Evolutionary conservation across 345 rosid species (phyloP).

Genomic region (Tarenaya hassleriana): DNA sequence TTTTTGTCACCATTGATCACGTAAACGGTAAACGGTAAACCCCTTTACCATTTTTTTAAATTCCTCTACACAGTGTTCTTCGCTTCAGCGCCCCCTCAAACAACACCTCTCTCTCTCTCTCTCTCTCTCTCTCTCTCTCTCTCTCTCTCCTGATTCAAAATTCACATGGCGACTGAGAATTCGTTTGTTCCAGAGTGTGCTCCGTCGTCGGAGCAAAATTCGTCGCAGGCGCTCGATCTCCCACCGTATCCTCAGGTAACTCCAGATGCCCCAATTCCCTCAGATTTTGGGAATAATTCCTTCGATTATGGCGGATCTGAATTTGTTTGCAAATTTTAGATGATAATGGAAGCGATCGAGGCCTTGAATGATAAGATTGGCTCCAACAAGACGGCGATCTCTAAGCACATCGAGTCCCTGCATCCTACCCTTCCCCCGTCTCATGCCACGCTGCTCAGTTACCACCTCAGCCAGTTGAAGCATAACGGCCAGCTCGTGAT

Average conservation of each 20-base stretch:
- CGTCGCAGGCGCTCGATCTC: constrained; percentile 17
- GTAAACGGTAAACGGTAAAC: constrained; percentile 1
- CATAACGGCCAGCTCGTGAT: constrained; percentile 48
- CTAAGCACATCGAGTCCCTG: constrained; percentile 51
- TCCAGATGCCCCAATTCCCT: neutral
- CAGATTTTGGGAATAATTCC: neutral
- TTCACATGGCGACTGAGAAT: constrained; percentile 30
- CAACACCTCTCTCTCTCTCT: constrained; percentile 10
- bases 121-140: neutral
- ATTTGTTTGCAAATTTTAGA: constrained; percentile 21
- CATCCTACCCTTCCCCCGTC: constrained; percentile 48
- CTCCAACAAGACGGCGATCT: constrained; percentile 52
- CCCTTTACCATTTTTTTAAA: constrained; percentile 20
- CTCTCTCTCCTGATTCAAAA: neutral
- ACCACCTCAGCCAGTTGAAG: constrained; percentile 67
- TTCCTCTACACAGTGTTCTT: neutral
- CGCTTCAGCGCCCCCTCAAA: neutral
- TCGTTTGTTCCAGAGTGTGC: constrained; percentile 2
- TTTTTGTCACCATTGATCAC: neutral
- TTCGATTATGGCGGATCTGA: neutral
- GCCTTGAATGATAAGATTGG: constrained; percentile 44
- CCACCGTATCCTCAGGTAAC: constrained; percentile 37
- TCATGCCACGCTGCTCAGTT: constrained; percentile 49
- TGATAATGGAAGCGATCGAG: constrained; percentile 77
- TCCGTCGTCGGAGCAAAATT: constrained; percentile 4